Base-by-base conservation (phyloP, 805 yeast species). In the Kazachstania psychrophila region DNA sequence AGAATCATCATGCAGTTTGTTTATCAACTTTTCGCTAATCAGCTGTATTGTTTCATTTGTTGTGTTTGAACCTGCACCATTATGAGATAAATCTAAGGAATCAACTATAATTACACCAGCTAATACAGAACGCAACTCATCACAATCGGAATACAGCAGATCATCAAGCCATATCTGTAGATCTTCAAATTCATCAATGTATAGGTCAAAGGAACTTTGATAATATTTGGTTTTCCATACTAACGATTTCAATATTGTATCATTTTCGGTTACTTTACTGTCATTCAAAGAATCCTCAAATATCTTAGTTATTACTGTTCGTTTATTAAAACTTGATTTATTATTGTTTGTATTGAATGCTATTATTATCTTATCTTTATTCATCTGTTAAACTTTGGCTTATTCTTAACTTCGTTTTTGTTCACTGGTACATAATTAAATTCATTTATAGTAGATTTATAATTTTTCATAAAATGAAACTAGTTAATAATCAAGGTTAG, bases 81-180 rank as follows among this genome's bases (percentile, higher is more conserved):
- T n/a, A n/a, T n/a, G n/a, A n/a, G n/a, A n/a, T n/a, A n/a, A n/a
- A 16, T 39, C 20, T 25, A 33, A 40, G 7, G 31, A 19, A 13
- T 64, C 31, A 5, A 70, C 59, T 39, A 69, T 53, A 2, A 72
- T 54, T 9, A 70, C 37, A 1, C 77, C 77, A 23, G 68, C 70
- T 2, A 72, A 29, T 1, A 52, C 71, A 8, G 60, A 64, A 24
- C 73, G 51, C 23, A 72, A 52, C 28, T 65, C 73, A 6, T 47
- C 44, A 38, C 44, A 61, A 17, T 69, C 74, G 0, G 52, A 54
- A 2, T 46, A 34, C 3, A 25, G 11, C 38, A 72, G 62, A 36
- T 71, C 75, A 0, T 43, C 34, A n/a, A 35, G 17, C 73, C 77
- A 73, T 10, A 47, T 44, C 5, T 34, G 33, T 23, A 56, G 30